phyloP scores from a whole-genome alignment of 345 rosid genomes.

The Odontarrhena argentea region DNA sequence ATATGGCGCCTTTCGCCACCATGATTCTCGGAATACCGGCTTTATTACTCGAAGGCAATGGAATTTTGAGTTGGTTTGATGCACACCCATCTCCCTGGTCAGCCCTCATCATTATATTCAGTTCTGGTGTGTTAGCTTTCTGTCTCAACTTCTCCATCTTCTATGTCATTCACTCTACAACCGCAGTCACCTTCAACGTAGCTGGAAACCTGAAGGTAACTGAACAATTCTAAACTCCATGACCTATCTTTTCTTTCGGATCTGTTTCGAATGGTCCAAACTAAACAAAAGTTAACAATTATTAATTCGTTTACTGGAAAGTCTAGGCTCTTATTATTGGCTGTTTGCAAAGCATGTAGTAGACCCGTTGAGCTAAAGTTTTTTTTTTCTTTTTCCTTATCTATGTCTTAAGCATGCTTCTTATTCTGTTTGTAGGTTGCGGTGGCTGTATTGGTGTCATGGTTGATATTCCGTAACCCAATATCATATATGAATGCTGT shows the following conservation, averaged over 20 bases:
- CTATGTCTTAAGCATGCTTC: constrained; percentile 22
- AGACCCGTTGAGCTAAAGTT: background rate
- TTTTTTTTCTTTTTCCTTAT: background rate
- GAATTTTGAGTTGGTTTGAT: constrained; percentile 74
- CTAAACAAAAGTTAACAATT: background rate
- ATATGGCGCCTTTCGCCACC: constrained; percentile 99
- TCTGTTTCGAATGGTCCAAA: constrained; percentile 8
- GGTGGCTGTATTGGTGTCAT: constrained; percentile 88
- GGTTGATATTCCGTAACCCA: constrained; percentile 93
- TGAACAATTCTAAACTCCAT: constrained; percentile 34
- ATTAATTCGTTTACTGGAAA: background rate
- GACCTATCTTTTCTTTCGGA: background rate
- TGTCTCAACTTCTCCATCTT: constrained; percentile 98
- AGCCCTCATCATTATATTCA: constrained; percentile 75
- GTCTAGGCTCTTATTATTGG: background rate
- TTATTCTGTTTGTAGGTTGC: constrained; percentile 65
- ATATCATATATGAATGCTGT: constrained; percentile 85
- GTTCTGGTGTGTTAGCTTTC: constrained; percentile 93
- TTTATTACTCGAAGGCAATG: constrained; percentile 82
- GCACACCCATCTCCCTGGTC: constrained; percentile 57
- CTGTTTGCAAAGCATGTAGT: constrained; percentile 12
- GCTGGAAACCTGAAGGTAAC: constrained; percentile 99
- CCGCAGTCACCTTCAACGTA: constrained; percentile 97
- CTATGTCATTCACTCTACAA: constrained; percentile 97
- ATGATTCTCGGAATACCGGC: constrained; percentile 93